Percentiles rank a stretch among this genome's conserved stretches.
Evolutionary conservation across 2,329 filamentous ascomycete genomes (phyloP).

Genomic region (Xylariales sp.): DNA sequence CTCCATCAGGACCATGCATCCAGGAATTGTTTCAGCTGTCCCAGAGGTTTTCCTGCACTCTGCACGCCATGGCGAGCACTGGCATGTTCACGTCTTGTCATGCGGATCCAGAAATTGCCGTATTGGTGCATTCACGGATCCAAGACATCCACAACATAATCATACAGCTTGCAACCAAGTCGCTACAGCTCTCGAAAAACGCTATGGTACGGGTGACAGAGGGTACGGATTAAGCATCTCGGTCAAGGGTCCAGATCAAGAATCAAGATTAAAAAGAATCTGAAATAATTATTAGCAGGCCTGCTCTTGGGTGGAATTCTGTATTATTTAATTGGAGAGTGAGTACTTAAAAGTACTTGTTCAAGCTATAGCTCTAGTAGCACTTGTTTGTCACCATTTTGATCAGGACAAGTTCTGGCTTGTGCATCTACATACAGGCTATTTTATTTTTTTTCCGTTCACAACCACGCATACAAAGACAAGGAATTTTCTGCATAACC

Average conservation of each 20-base stretch:
- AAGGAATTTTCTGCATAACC: neutral
- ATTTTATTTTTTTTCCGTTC: neutral
- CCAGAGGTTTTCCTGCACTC: constrained; percentile 2
- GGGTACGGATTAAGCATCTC: too few species aligned
- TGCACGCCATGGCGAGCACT: neutral
- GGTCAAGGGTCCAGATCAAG: neutral
- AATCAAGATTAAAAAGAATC: neutral
- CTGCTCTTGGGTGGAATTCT: neutral
- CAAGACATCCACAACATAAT: constrained; percentile 12
- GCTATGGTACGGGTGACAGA: neutral
- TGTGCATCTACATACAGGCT: neutral
- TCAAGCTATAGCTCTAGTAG: too few species aligned
- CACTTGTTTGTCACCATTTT: neutral
- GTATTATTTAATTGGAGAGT: neutral
- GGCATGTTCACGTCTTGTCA: neutral
- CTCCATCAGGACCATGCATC: constrained; percentile 2
- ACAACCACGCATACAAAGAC: neutral
- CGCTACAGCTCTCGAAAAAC: constrained; percentile 12
- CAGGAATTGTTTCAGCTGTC: constrained; percentile 23
- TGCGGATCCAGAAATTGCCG: neutral
- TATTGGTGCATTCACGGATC: constrained; percentile 15
- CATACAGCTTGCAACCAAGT: constrained; percentile 10
- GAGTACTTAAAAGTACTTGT: too few species aligned
- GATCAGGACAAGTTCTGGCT: neutral
- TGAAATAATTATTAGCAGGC: neutral